Evolutionary conservation across 1,139 yeast genomes (phyloP).

Genomic region (Casaregolazyma lundiana): DNA sequence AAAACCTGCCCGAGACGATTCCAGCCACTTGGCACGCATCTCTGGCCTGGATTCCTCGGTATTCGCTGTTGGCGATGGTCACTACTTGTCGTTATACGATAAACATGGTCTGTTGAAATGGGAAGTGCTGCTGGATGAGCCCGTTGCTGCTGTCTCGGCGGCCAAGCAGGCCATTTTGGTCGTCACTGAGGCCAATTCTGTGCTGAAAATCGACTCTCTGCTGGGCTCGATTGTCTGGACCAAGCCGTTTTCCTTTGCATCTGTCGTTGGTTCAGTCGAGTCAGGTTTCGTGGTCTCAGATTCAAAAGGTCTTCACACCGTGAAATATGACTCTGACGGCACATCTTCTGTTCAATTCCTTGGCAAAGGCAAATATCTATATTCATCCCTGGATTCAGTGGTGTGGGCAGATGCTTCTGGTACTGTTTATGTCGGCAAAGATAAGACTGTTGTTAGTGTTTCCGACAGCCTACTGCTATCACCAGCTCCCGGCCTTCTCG

Average conservation of each 20-base stretch:
- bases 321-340: slow-evolving; percentile 5
- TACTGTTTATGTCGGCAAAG: slow-evolving; percentile 6
- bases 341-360: slow-evolving; percentile 4
- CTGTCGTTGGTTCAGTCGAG: slow-evolving; percentile 8
- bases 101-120: slow-evolving; percentile 17
- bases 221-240: slow-evolving; percentile 9
- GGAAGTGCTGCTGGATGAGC: slow-evolving; percentile 12
- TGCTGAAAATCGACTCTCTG: slow-evolving; percentile 9
- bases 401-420: slow-evolving; percentile 9
- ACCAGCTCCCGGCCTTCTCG: neutral
- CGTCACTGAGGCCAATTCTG: slow-evolving; percentile 1
- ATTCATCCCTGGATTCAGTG: slow-evolving; percentile 6
- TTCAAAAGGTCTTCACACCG: slow-evolving; percentile 11
- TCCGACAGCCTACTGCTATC: slow-evolving; percentile 1
- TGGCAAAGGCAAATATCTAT: slow-evolving; percentile 9
- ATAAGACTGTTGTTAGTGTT: neutral
- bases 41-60: slow-evolving; percentile 2
- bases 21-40: neutral
- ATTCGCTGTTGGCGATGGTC: slow-evolving; percentile 8
- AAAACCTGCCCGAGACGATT: slow-evolving; percentile 1
- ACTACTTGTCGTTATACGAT: neutral
- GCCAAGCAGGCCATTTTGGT: slow-evolving; percentile 1
- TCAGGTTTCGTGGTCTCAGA: slow-evolving; percentile 5
- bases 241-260: slow-evolving; percentile 5
- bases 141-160: slow-evolving; percentile 6